A percentile compares a stretch with the other conserved stretches of the same genome.
These are phyloP conservation scores for Zhuliangozyma blackwelliae DNA, from an alignment of 1,139 yeast species.

Conservation along the genomic window DNA sequence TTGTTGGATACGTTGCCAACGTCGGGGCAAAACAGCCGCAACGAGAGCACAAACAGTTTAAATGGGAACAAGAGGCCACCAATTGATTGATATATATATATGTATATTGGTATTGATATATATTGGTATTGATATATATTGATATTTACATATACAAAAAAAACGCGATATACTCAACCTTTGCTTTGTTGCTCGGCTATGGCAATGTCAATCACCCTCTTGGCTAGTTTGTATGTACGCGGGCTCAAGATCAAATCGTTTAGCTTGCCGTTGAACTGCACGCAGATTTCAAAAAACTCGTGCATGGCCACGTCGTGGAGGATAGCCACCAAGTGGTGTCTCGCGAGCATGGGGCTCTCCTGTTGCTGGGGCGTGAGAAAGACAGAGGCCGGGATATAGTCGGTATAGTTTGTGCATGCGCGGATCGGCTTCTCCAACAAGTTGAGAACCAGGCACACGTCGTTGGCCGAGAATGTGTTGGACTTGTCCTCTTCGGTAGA, in stretches of 20 bases:
- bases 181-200: slow-evolving; percentile 42
- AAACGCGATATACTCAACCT: not conserved
- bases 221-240: slow-evolving; percentile 62
- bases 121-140: not conserved
- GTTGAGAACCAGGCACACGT: slow-evolving; percentile 55
- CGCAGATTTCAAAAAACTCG: slow-evolving; percentile 60
- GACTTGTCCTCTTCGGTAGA: slow-evolving; percentile 63
- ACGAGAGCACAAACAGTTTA: slow-evolving; percentile 3
- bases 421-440: slow-evolving; percentile 56
- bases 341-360: slow-evolving; percentile 15
- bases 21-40: slow-evolving; percentile 2
- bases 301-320: slow-evolving; percentile 60
- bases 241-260: slow-evolving; percentile 61
- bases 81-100: slow-evolving; percentile 1
- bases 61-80: not conserved
- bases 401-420: slow-evolving; percentile 35
- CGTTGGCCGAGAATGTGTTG: slow-evolving; percentile 46
- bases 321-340: slow-evolving; percentile 43
- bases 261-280: slow-evolving; percentile 56
- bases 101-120: not conserved
- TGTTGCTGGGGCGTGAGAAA: slow-evolving; percentile 32
- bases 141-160: slow-evolving; percentile 1
- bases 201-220: slow-evolving; percentile 69
- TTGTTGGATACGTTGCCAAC: slow-evolving; percentile 57
- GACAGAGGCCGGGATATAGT: slow-evolving; percentile 41